Base-by-base conservation (phyloP, 805 yeast genomes). In the Ogataea siamensis region DNA sequence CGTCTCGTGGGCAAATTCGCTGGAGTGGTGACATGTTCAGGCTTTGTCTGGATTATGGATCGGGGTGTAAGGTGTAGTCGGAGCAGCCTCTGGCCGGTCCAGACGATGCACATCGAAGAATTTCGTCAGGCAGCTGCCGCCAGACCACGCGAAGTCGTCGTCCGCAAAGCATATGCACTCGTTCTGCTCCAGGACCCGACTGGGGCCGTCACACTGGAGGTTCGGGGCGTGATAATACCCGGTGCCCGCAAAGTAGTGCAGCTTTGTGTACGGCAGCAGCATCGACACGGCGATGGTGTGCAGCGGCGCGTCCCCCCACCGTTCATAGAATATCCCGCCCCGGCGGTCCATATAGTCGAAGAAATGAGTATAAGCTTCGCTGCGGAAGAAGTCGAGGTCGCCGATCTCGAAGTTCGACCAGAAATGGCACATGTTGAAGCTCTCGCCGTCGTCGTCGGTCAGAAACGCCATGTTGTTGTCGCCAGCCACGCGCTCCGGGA, bases 391-490 rank as follows among this genome's bases (percentile, higher is more conserved):
- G 38, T 74, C 71, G 53, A 80, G 62, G 42, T 67, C 67, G n/a
- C 74, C 86, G 39, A 78, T 67, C 49, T 78, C 84, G 48, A 78
- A 78, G 53, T 78, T 78, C 16, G 82, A 73, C 83, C 83, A 77
- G 53, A 76, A 78, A 55, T 77, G 84, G 51, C 83, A 76, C 57
- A 74, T 58, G 52, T 76, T 77, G 58, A 70, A 78, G 9, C 58
- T 42, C 12, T 53, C 42, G 2, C 70, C 70, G 5, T 59, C 51
- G 29, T 66, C 67, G 44, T 74, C 76, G 4, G 79, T 72, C 38
- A 77, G 53, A 45, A 74, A 75, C 15, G 63, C 64, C 18, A 69
- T 52, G 23, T 77, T 68, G 45, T 73, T 74, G 49, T 73, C 64
- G 0, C 64, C 60, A 28, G 77, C 74, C 4, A 77, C 49, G 25